Base-by-base conservation (phyloP, 2,329 filamentous ascomycete genomes). In the Xylariomycetidae sp. region DNA sequence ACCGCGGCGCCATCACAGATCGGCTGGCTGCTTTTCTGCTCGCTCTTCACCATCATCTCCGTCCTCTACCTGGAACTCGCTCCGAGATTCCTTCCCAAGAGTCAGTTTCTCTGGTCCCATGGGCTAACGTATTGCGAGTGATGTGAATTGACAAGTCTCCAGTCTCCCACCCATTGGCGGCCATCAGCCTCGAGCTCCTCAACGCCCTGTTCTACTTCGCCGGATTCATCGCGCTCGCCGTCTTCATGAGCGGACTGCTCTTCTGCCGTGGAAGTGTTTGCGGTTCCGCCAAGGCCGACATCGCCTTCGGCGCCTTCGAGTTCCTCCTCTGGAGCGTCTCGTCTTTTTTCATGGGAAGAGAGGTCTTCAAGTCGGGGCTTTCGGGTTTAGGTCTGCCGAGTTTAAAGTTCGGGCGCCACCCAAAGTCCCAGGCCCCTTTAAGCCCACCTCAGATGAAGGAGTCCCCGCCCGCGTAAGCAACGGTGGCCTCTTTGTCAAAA, bases 211-310 rank as follows among this genome's bases (percentile, higher is more conserved):
- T 79, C 50, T 76, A 75, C 59, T 73, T 79, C 52, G 61, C 65
- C 14, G 74, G 74, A 35, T 79, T 79, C 58, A 64, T 76, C 46
- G 72, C 72, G 8, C 64, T 79, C 14, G 62, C 71, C 26, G 65
- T 72, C 41, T 79, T 76, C 57, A 66, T 80, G 43, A 60, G 64
- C 50, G 59, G 60, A 32, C 60, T 79, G 31, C 56, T 69, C 35
- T 74, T 75, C 59, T 80, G 76, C 57, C 61, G 64, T 18, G 76
- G 75, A 25, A 61, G 59, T 23, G 70, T 78, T 17, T 81, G 76
- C 59, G 61, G 61, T 16, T 65, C 70, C 10, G 73, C 72, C 25
- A 68, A 69, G 14, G 71, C 72, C 26, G 65, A 69, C 38, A 65
- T 69, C n/a, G 70, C 67, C 25, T 65, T 79, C 31, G 66, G 71